Evolutionary conservation across 306 rosid species (phyloP).

Genomic region (Quercus agrifolia): DNA sequence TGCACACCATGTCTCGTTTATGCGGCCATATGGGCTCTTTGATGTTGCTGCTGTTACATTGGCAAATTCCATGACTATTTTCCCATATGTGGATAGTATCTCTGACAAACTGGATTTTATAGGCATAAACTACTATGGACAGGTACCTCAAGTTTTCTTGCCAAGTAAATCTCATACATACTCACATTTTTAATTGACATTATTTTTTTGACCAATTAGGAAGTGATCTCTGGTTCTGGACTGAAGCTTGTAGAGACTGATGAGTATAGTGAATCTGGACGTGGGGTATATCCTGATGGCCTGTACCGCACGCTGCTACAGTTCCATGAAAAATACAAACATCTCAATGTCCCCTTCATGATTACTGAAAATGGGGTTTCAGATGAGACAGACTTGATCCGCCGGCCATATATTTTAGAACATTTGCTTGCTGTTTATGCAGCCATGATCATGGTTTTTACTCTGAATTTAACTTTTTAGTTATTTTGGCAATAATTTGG

Average conservation of each 20-base stretch:
- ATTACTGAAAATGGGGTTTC: slow-evolving; percentile 87
- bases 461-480: slow-evolving; percentile 7
- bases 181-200: slow-evolving; percentile 12
- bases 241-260: slow-evolving; percentile 81
- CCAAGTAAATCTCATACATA: slow-evolving; percentile 7
- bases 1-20: slow-evolving; percentile 91
- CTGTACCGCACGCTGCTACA: slow-evolving; percentile 85
- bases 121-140: slow-evolving; percentile 96
- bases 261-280: slow-evolving; percentile 99
- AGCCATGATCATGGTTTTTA: slow-evolving; percentile 71
- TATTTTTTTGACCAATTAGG: slow-evolving; percentile 43
- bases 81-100: slow-evolving; percentile 73
- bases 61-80: slow-evolving; percentile 79
- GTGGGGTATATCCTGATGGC: slow-evolving; percentile 98
- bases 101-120: slow-evolving; percentile 80
- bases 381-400: slow-evolving; percentile 89
- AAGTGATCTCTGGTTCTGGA: slow-evolving; percentile 76
- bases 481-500: slow-evolving; percentile 3
- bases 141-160: slow-evolving; percentile 50
- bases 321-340: slow-evolving; percentile 89
- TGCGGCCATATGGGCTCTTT: slow-evolving; percentile 92
- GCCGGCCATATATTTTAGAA: slow-evolving; percentile 81
- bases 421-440: slow-evolving; percentile 83
- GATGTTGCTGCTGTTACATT: slow-evolving; percentile 74
- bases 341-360: slow-evolving; percentile 76